Evolutionary conservation across 2,329 filamentous ascomycete genomes (phyloP), one percentile per base, ranked within the genome.

Genomic region (Talaromyces piceae): DNA sequence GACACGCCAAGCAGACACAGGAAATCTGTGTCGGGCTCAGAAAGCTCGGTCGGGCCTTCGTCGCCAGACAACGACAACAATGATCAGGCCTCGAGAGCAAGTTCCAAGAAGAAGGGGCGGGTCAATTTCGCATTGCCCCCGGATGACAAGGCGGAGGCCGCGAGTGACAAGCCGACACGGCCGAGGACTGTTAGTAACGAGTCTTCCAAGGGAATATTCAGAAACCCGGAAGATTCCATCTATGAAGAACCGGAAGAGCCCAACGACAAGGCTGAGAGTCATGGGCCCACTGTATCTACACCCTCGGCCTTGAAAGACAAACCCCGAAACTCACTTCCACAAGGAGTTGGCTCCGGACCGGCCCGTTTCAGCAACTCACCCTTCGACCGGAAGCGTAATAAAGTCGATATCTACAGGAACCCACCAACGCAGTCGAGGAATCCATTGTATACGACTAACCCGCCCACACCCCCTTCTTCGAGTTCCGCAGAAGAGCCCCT

Each of bases 391-490:
- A 75, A 75, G 58, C 66, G 69, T 27, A 62, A 78, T 8, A 71
- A 76, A 20, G 79, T 84, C 51, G 88, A 96, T 66, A 93, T 95
- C 52, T 81, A 95, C 67, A 85, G 80, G 60, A 94, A 95, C 61
- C 83, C 88, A 16, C 88, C 89, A 1, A 83, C 82, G 18, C 90
- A 93, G 63, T 91, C 89, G 43, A 82, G 85, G 53, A 88, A 95
- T 63, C 83, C 90, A 4, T 78, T 76, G 16, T 96, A 96, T 69
- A 89, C 80, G 2, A 81, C 77, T 49, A 95, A 93, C 60, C 62
- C 71, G 16, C 64, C 74, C 39, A 26, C 37, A 13, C 61, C 62
- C n/a, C 57, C 60, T 47, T 59, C 58, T 30, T 45, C 58, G 18
- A 18, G 33, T 20, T n/a, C 7, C 5, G 16, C 16, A 20, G 64